These are phyloP conservation scores for Rachicladosporium sp. DNA, from an alignment of 2,329 filamentous ascomycete species.

Conservation along the genomic window DNA sequence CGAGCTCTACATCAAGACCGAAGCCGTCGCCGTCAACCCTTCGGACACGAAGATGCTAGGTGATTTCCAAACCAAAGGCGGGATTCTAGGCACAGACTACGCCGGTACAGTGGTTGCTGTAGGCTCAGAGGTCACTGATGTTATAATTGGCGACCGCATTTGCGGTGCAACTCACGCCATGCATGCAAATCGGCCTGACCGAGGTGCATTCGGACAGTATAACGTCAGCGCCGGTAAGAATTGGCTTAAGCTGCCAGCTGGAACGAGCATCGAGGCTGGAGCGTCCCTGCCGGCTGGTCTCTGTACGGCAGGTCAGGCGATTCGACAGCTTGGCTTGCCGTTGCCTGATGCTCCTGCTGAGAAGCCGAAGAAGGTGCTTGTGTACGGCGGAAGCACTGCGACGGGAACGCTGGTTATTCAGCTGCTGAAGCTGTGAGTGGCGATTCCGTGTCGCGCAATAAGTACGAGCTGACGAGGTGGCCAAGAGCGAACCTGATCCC, in stretches of 20 bases:
- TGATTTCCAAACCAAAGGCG: background rate
- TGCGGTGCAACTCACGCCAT: background rate
- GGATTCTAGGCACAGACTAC: background rate
- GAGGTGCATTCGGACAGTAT: background rate
- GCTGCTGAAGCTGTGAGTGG: slow-evolving; percentile 30
- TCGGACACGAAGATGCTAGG: background rate
- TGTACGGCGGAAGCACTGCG: slow-evolving; percentile 41
- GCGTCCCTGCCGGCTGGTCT: background rate
- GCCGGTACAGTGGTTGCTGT: background rate
- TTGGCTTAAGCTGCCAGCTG: background rate
- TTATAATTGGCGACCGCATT: background rate
- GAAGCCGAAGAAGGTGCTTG: slow-evolving; percentile 27
- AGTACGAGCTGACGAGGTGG: too few species aligned
- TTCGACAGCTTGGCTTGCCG: slow-evolving; percentile 24
- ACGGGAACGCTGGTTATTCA: slow-evolving; percentile 40
- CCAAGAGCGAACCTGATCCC: too few species aligned
- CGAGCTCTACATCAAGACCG: background rate
- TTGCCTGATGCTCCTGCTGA: slow-evolving; percentile 34
- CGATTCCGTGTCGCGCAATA: too few species aligned
- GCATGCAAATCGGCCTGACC: background rate
- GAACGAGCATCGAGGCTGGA: background rate
- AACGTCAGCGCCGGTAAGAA: background rate
- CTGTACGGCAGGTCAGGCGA: background rate
- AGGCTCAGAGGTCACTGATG: background rate
- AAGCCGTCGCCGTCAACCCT: background rate